phyloP scores from a whole-genome alignment of 2,329 filamentous ascomycete species.

The Acrodontium crateriforme region DNA sequence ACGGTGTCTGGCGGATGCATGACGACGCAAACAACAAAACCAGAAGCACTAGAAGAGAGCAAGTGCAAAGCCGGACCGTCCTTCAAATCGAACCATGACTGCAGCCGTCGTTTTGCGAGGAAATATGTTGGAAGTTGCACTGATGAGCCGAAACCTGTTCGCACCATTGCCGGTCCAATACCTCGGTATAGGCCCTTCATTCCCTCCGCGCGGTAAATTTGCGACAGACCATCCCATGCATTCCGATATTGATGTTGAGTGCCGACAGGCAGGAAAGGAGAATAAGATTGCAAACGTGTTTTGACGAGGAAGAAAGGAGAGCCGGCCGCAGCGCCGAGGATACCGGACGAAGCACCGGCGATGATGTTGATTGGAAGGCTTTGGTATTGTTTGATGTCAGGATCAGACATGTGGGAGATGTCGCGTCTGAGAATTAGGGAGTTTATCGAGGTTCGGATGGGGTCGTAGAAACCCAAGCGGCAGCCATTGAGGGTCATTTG shows the following conservation, averaged over 20 bases:
- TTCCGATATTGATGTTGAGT: slow-evolving; percentile 92
- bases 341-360: slow-evolving; percentile 73
- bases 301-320: slow-evolving; percentile 98
- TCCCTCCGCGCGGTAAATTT: slow-evolving; percentile 69
- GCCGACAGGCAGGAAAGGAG: slow-evolving; percentile 80
- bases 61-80: slow-evolving; percentile 84
- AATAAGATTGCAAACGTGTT: slow-evolving; percentile 87
- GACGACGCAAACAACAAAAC: slow-evolving; percentile 90
- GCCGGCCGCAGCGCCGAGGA: slow-evolving; percentile 82
- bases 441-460: slow-evolving; percentile 54
- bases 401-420: slow-evolving; percentile 44
- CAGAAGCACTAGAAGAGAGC: slow-evolving; percentile 74
- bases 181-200: slow-evolving; percentile 74
- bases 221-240: slow-evolving; percentile 65
- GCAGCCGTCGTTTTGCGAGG: slow-evolving; percentile 78
- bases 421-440: slow-evolving; percentile 43
- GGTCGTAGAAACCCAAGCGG: slow-evolving; percentile 94
- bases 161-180: slow-evolving; percentile 83
- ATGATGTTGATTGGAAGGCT: slow-evolving; percentile 87
- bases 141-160: slow-evolving; percentile 88
- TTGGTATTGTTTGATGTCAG: slow-evolving; percentile 40
- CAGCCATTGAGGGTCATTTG: slow-evolving; percentile 94
- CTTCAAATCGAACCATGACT: slow-evolving; percentile 72
- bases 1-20: slow-evolving; percentile 99
- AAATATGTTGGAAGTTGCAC: slow-evolving; percentile 97